These are phyloP conservation scores for Gonium pectorale DNA, from an alignment of 139 green algal species.

Conservation along the genomic window DNA sequence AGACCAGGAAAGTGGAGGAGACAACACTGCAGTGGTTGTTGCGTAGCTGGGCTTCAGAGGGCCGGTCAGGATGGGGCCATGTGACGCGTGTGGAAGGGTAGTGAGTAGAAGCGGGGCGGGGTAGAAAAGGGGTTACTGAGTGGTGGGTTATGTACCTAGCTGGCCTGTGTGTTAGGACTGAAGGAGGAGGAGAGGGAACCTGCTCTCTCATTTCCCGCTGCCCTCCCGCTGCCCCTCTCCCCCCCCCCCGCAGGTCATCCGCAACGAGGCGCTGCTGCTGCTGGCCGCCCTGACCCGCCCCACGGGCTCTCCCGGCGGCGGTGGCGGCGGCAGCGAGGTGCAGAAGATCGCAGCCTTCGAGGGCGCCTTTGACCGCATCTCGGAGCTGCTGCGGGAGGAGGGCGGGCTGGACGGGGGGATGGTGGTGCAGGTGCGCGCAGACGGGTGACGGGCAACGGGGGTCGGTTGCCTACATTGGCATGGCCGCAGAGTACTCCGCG, in stretches of 20 bases:
- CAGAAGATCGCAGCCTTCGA: slow-evolving; percentile 94
- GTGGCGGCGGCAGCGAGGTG: slow-evolving; percentile 70
- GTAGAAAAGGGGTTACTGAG: too few relatives aligned
- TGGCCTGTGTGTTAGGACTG: too few relatives aligned
- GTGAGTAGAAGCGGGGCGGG: too few relatives aligned
- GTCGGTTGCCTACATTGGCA: neutral
- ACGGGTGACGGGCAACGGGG: too few relatives aligned
- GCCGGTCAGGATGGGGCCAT: too few relatives aligned
- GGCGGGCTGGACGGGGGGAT: slow-evolving; percentile 75
- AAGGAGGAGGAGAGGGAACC: too few relatives aligned
- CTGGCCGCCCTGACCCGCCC: slow-evolving; percentile 75
- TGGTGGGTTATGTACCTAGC: too few relatives aligned
- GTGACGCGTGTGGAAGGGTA: too few relatives aligned
- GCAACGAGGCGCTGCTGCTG: slow-evolving; percentile 89
- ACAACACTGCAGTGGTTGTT: too few relatives aligned
- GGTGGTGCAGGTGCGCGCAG: slow-evolving; percentile 53
- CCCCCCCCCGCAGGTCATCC: slow-evolving; percentile 44
- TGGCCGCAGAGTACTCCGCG: too few relatives aligned
- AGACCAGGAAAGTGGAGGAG: too few relatives aligned
- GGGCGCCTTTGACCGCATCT: slow-evolving; percentile 88
- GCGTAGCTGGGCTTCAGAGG: too few relatives aligned
- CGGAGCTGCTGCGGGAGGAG: slow-evolving; percentile 86
- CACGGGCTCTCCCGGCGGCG: neutral
- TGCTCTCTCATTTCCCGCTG: neutral
- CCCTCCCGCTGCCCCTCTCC: neutral